Evolutionary conservation across 257 asterid genomes (phyloP).

Genomic region (Ligustrum vulgare): DNA sequence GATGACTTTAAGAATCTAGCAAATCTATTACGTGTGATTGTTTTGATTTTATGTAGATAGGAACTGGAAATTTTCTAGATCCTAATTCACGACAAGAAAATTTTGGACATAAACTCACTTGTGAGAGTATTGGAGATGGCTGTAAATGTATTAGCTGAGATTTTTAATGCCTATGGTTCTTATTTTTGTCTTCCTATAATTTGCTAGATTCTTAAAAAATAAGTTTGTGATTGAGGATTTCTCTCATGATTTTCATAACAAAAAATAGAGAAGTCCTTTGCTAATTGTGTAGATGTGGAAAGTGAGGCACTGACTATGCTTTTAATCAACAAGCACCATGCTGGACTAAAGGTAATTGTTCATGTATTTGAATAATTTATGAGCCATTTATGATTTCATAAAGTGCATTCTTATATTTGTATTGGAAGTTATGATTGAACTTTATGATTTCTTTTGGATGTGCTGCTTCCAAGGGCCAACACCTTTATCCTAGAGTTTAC

Average conservation of each 20-base stretch:
- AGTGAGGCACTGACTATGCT: constrained; percentile 93
- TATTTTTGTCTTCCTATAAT: not conserved
- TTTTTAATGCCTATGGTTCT: constrained; percentile 19
- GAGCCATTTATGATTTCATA: no score
- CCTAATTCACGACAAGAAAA: constrained; percentile 86
- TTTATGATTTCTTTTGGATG: not conserved
- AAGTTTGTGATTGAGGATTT: constrained; percentile 13
- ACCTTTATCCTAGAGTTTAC: not conserved
- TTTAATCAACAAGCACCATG: constrained; percentile 75
- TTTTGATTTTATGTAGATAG: constrained; percentile 43
- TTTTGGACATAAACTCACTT: constrained; percentile 66
- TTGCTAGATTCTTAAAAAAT: not conserved
- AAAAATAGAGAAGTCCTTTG: constrained; percentile 60
- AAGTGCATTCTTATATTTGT: no score
- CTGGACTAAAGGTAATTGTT: constrained; percentile 70
- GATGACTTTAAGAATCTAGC: no score
- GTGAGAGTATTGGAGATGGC: constrained; percentile 77
- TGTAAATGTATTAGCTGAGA: constrained; percentile 52
- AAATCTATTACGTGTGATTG: not conserved
- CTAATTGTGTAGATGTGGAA: constrained; percentile 80
- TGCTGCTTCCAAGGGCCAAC: not conserved
- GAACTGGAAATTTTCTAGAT: constrained; percentile 88
- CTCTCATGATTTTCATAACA: constrained; percentile 16
- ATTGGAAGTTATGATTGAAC: no score
- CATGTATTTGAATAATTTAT: no score